Evolutionary conservation across 495 filamentous ascomycete genomes (phyloP), one percentile per base, ranked within the genome.

Genomic region (Xylaria venustula): DNA sequence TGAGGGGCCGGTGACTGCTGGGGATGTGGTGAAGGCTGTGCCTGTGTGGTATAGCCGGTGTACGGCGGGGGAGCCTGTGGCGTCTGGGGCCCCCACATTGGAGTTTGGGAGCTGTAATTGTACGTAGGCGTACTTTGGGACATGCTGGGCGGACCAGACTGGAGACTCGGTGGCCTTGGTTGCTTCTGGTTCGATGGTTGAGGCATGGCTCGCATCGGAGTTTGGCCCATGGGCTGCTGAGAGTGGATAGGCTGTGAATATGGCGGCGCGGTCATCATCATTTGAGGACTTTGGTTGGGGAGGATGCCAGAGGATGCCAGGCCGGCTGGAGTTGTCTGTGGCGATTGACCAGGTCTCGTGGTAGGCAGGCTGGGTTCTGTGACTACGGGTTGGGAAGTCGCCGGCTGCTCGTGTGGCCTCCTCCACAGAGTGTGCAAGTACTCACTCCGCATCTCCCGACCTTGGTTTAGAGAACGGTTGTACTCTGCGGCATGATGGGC

Each of bases 401-500:
- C 70, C 22, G 91, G 87, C 57, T 79, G 81, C 69, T 94, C 91
- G 64, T 88, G 93, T 26, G 86, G 89, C 68, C 87, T 84, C 58
- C 85, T 81, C 87, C 90, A 97, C 47, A 87, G 82, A 59, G 86
- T 86, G 53, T 90, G 86, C 62, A 94, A 78, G 58, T 88, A 93
- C 54, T 91, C 87, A 42, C 77, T 82, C 53, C 94, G 87, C 71
- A 87, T 85, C 26, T 79, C 85, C 56, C 93, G 85, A 66, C 91
- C 88, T 57, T 87, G 81, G 58, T 86, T 88, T 26, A 98, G 77
- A 28, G 80, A 77, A 66, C 93, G 93, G 74, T 96, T 98, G 77
- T 87, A 96, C 67, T 98, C 93, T 32, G 91, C 90, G 3, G 93
- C 87, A 41, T 94, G 91, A 30, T 89, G 83, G 28, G 92, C 92